Evolutionary conservation across 2,329 filamentous ascomycete species (phyloP).

Genomic region (Phialocephala sp.): DNA sequence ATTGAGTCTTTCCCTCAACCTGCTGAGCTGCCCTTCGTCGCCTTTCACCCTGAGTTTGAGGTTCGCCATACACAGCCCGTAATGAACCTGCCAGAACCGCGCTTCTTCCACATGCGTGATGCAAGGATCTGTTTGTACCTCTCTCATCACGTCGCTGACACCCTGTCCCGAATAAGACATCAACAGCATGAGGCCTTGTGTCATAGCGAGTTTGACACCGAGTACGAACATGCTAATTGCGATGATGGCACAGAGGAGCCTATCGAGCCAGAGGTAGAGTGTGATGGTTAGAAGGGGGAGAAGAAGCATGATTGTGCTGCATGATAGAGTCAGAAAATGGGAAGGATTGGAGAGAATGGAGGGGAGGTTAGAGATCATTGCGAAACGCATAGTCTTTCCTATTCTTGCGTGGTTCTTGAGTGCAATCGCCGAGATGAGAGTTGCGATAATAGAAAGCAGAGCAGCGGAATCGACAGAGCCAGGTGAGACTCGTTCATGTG

Average conservation of each 20-base stretch:
- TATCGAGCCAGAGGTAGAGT: conserved; percentile 85
- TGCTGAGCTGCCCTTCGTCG: conserved; percentile 73
- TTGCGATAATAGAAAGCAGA: conserved; percentile 80
- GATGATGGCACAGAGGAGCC: conserved; percentile 79
- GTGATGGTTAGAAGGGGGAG: conserved; percentile 81
- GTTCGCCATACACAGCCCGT: conserved; percentile 95
- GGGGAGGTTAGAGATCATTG: conserved; percentile 80
- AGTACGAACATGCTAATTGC: conserved; percentile 88
- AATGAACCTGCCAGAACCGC: conserved; percentile 98
- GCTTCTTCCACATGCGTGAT: conserved; percentile 85
- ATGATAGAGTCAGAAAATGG: conserved; percentile 91
- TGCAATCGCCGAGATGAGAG: conserved; percentile 83
- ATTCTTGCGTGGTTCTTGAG: conserved; percentile 92
- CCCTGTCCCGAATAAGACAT: conserved; percentile 74
- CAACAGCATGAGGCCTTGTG: conserved; percentile 90
- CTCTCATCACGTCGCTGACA: conserved; percentile 70
- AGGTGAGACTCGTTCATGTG: conserved; percentile 69
- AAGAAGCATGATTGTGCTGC: conserved; percentile 79
- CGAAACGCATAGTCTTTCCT: conserved; percentile 86
- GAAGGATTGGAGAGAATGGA: conserved; percentile 92
- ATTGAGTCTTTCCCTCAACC: conserved; percentile 76
- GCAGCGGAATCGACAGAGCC: conserved; percentile 84
- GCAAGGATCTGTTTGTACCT: conserved; percentile 81
- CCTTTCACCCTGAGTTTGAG: conserved; percentile 77
- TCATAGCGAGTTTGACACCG: conserved; percentile 81